A percentile compares a stretch with the other conserved stretches of the same genome.
These are phyloP conservation scores for Colletotrichum trifolii DNA, from an alignment of 2,329 filamentous ascomycete species.

Conservation along the genomic window DNA sequence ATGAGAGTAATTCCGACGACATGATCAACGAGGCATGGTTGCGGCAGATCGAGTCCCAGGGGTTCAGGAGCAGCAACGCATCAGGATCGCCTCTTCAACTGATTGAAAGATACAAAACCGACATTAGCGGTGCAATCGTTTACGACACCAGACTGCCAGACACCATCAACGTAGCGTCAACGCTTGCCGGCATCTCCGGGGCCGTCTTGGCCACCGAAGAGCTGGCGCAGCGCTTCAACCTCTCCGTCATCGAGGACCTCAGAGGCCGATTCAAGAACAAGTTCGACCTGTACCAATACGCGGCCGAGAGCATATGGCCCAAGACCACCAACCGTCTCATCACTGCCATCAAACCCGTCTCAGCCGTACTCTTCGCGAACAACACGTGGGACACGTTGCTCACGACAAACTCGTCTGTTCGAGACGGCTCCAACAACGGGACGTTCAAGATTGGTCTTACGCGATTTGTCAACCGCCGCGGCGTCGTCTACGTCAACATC, in stretches of 20 bases:
- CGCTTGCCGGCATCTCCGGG: slow-evolving; percentile 2
- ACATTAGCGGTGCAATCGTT: slow-evolving; percentile 11
- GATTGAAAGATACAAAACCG: slow-evolving; percentile 18
- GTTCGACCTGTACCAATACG: slow-evolving; percentile 12
- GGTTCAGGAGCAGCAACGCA: not conserved
- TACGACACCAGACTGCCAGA: slow-evolving; percentile 21
- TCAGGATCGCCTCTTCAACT: slow-evolving; percentile 1
- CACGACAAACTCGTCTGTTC: slow-evolving; percentile 9
- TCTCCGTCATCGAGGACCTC: slow-evolving; percentile 9
- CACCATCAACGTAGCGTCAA: slow-evolving; percentile 17
- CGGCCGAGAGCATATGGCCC: slow-evolving; percentile 10
- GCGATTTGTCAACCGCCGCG: not conserved
- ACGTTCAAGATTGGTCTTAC: slow-evolving; percentile 8
- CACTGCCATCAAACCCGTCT: slow-evolving; percentile 10
- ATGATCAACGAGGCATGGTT: slow-evolving; percentile 17
- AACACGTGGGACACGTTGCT: slow-evolving; percentile 16
- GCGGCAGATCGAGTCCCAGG: not conserved
- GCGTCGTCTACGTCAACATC: slow-evolving; percentile 9
- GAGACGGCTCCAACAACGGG: slow-evolving; percentile 16
- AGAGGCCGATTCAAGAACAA: slow-evolving; percentile 18
- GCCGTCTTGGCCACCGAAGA: slow-evolving; percentile 11
- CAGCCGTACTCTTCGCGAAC: slow-evolving; percentile 8
- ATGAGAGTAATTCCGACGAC: not conserved
- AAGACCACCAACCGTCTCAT: slow-evolving; percentile 13
- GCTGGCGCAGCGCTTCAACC: slow-evolving; percentile 16